Percentiles rank a stretch among this genome's conserved stretches.
Conservation (phyloP, 1,139 yeast genomes). For the Pichia sp. region DNA sequence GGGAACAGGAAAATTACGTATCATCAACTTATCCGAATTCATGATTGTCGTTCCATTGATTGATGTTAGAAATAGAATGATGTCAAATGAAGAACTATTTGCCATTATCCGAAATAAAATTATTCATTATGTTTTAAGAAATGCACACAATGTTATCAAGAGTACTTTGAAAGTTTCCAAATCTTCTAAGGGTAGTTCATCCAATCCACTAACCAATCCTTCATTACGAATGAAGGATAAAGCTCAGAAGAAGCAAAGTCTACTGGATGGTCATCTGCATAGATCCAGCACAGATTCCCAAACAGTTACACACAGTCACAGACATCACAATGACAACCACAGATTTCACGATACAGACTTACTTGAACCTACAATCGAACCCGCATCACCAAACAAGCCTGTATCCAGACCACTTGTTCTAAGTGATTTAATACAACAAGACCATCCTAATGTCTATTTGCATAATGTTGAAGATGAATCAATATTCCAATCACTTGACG, state of each 20-base stretch:
- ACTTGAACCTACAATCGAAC: constrained; percentile 22
- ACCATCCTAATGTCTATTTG: background rate
- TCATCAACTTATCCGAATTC: constrained; percentile 73
- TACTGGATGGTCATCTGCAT: background rate
- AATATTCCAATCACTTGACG: constrained; percentile 9
- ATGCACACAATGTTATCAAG: constrained; percentile 77
- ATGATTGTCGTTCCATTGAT: constrained; percentile 64
- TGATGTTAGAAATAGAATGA: constrained; percentile 61
- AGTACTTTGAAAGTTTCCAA: constrained; percentile 44
- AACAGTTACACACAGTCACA: constrained; percentile 10
- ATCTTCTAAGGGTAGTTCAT: constrained; percentile 14
- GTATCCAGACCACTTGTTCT: background rate
- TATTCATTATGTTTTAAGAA: constrained; percentile 63
- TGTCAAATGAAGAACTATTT: constrained; percentile 78
- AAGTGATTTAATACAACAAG: constrained; percentile 2
- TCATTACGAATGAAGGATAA: constrained; percentile 8
- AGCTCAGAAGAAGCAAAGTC: background rate
- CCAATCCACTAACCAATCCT: constrained; percentile 13
- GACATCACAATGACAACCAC: constrained; percentile 15
- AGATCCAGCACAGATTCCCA: background rate
- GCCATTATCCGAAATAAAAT: constrained; percentile 65
- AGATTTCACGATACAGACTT: constrained; percentile 27
- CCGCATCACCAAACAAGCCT: background rate
- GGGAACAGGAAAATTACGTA: constrained; percentile 64
- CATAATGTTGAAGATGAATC: constrained; percentile 8